A percentile compares a stretch with the other conserved stretches of the same genome.
Conservation (phyloP, 225 moss, liverwort and hornwort genomes). For the Takakia lepidozioides region DNA sequence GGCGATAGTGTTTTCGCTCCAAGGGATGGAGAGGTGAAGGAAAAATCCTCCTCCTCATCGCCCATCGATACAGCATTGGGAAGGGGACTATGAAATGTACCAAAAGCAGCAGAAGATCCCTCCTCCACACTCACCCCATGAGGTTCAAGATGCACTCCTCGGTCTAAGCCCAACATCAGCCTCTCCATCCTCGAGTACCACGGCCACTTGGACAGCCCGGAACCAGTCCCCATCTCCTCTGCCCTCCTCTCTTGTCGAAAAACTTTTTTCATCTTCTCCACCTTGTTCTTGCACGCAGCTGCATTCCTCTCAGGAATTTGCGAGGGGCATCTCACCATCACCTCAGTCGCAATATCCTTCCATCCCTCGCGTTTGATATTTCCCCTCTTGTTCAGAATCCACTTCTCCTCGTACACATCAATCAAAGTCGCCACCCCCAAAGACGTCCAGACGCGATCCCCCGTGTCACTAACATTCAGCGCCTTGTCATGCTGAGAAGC, state of each 20-base stretch:
- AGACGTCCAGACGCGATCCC: constrained; percentile 1
- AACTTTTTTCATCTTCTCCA: constrained; percentile 2
- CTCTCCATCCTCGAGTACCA: constrained; percentile 1
- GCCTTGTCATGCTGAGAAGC: too few relatives aligned
- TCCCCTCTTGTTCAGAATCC: not conserved
- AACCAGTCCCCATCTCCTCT: not conserved
- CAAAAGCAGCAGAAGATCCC: too few relatives aligned
- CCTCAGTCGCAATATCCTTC: not conserved
- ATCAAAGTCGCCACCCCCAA: not conserved
- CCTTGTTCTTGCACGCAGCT: not conserved
- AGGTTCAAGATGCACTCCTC: too few relatives aligned
- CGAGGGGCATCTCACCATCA: not conserved
- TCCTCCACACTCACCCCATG: too few relatives aligned
- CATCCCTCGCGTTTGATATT: not conserved
- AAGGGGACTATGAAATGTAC: too few relatives aligned
- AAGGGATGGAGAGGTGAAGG: too few relatives aligned
- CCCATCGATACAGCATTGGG: too few relatives aligned
- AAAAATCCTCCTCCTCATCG: too few relatives aligned
- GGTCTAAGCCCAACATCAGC: too few relatives aligned
- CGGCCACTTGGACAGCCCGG: not conserved
- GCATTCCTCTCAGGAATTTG: not conserved
- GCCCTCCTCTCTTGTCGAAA: not conserved
- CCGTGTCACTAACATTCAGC: too few relatives aligned
- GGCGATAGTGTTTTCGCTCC: too few relatives aligned
- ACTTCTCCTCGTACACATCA: constrained; percentile 1